Evolutionary conservation across 305 asterid genomes (phyloP), one percentile per base, ranked within the genome.

Genomic region (Plantago lanceolata): DNA sequence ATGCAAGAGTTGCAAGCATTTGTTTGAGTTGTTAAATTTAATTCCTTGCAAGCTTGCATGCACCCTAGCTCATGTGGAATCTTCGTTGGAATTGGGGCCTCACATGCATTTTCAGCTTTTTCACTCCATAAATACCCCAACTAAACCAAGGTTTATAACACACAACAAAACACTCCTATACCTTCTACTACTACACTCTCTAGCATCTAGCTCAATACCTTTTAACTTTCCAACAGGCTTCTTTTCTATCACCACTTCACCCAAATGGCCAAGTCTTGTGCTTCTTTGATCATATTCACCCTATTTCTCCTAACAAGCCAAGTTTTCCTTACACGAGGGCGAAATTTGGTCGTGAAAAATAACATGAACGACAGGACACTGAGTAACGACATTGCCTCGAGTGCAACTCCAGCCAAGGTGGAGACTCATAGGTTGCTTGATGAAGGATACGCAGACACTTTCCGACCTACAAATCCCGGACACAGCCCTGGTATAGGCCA

Each of bases 401-500:
- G 37, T 63, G 14, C 17, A 1, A 59, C 24, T 63, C 63, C 35
- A 33, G 59, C 35, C 33, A 21, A 1, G 63, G 28, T 37, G 16
- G 69, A 56, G 51, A 67, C 17, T 29, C 69, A 28, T 15, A 54
- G 77, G 17, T 48, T 60, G 48, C 64, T 62, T n/a, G 68, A 69
- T 9, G 78, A 68, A 20, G 89, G 83, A 11, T 44, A 55, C 45
- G 35, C 61, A 45, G 87, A 85, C 64, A 48, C 83, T 26, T 85
- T 64, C 28, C 80, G 89, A 52, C 89, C 84, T 19, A 81, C 87
- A 0, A 61, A 60, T 1, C 88, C 89, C 0, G 94, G 90, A 6
- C 79, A 73, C 16, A 85, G 94, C 29, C 94, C 94, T 0, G 94
- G 94, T 60, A 84, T 83, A 51, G 94, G 94, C 53, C 94, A 86